Base-by-base conservation (phyloP, 1,284 basidiomycete genomes). In the Apiotrichum sp. region DNA sequence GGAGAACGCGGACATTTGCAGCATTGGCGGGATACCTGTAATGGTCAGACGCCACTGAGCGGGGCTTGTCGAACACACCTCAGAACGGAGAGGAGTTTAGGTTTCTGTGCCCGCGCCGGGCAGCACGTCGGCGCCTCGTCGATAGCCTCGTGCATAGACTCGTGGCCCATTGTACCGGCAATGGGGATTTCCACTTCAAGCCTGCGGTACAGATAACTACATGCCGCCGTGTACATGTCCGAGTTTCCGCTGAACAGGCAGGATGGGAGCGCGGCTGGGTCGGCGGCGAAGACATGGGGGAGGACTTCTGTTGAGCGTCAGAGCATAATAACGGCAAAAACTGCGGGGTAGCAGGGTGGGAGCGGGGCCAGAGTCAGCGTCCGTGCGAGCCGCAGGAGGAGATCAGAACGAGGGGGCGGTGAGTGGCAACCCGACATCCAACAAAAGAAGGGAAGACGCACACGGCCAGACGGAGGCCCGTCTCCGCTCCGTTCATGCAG, bases 111-210 rank as follows among this genome's bases (percentile, higher is more conserved):
- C 32, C 55, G 34, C 6, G 48, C 56, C 2, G 53, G 54, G 38
- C 59, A 61, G 49, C 59, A 61, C 36, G 36, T 38, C 7, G 7
- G 8, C 13, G 8, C 36, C 36, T 38, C 36, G 22, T 22, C 22
- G 22, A 22, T 22, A 7, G 36, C 7, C 8, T 38, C 36, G 14
- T n/a, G 29, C 22, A 10, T 34, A 13, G 5, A 11, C 7, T 7
- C 44, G 38, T 3, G 6, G 4, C 54, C 54, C 7, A 50, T 29
- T 2, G 56, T 56, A 3, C 56, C 59, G 14, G 59, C 51, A 14
- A 61, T 34, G 42, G 54, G 48, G n/a, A 61, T 36, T 36, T 58
- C 48, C 38, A 61, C 54, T 11, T 53, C 48, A 32, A 61, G 48
- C 9, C 56, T 46, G 29, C 49, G 56, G 52, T 58, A 61, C 11